Evolutionary conservation across 2,329 filamentous ascomycete genomes (phyloP), one percentile per base, ranked within the genome.

Genomic region (Ophiostoma piceae): DNA sequence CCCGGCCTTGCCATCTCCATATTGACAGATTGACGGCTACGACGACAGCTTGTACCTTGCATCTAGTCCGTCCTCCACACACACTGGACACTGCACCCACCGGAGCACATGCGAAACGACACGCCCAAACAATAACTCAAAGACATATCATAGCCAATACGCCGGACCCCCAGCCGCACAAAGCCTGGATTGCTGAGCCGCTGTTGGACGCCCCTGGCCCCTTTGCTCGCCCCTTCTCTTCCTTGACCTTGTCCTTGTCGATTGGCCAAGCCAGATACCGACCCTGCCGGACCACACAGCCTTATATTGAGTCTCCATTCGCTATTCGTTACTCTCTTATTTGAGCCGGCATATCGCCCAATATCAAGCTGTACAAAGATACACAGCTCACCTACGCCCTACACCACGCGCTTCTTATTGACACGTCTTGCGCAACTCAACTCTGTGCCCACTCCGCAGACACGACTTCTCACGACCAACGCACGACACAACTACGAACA

Each of bases 1-100:
- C 32, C 7, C 16, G 62, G 62, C 62, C 32, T 65, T 37, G 29
- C 14, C 29, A 65, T 37, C 8, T 65, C 32, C 14, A 32, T 65
- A 65, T 65, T 65, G 62, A 39, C 62, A 65, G 62, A 65, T 65
- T 65, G 62, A 65, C 62, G 62, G 32, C 35, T 65, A 39, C 62
- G 62, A 39, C 62, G 19, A 39, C 62, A 19, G 35, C 62, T 65
- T 65, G 62, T 65, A 65, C 62, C 62, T 65, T 65, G 62, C 62
- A 65, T 65, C 62, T 37, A 37, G 29, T 22, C 62, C 62, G 35
- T 65, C 62, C 62, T 65, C 62, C 62, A 65, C 62, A 65, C 62
- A 65, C 62, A 65, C 62, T 65, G 62, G 32, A 65, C 62, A 64
- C 29, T 37, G 26, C 60, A 64, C 60, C 60, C 60, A 64, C 62